Evolutionary conservation across 2,329 filamentous ascomycete species (phyloP), one percentile per base, ranked within the genome.

Genomic region (Xylariaceae sp.): DNA sequence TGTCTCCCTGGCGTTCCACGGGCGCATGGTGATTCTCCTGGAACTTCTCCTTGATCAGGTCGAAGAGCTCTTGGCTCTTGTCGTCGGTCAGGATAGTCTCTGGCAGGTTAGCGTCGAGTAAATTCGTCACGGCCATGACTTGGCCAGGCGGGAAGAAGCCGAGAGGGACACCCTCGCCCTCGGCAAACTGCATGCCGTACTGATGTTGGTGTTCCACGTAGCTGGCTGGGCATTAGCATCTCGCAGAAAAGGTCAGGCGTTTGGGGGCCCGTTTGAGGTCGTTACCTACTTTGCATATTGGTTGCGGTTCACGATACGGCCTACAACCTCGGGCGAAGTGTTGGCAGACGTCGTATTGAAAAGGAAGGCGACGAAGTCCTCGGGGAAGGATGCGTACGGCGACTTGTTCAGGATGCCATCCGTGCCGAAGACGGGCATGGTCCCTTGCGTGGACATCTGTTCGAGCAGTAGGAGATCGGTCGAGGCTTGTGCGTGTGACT

Each of bases 121-220:
- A 73, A 52, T 84, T 94, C 41, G 83, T 90, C 33, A 95, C 85
- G 13, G 87, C 85, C 88, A 94, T 95, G 24, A 89, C 81, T 54
- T 94, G 62, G 9, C 69, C 63, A n/a, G 73, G 67, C 23, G 76
- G 76, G 50, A 78, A 78, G 44, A 77, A 78, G 12, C 73, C 73
- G 31, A 74, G 55, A 24, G 69, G 61, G 21, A 64, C 59, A 26
- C 68, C 63, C 29, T 76, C 69, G 19, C 62, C 63, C 5, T 67
- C 64, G 30, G 72, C 66, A 44, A 75, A 75, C 3, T 74, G 65
- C 36, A 68, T 57, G 41, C 60, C 65, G 47, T 74, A 74, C 32
- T 69, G 69, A 18, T 63, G 70, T 40, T 64, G 62, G 32, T 71
- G 68, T 26, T 78, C 73, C 13, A 69, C 66, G 47, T 78, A 78